A percentile compares a stretch with the other conserved stretches of the same genome.
phyloP scores from a whole-genome alignment of 345 rosid genomes.

The Cardamine occulta region DNA sequence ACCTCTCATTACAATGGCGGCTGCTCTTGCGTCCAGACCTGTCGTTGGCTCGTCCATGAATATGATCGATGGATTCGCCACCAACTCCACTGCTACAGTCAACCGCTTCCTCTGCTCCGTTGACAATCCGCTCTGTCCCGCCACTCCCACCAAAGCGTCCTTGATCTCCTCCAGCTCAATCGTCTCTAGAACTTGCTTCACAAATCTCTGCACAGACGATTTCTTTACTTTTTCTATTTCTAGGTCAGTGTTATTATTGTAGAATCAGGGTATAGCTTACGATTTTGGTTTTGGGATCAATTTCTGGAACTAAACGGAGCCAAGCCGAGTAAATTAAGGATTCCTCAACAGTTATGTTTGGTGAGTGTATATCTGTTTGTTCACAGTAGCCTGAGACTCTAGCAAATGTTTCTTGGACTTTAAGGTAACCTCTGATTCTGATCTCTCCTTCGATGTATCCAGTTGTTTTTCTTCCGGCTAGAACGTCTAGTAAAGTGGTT shows the following conservation, averaged over 20 bases:
- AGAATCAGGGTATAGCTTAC: conserved; percentile 43
- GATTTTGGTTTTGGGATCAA: conserved; percentile 56
- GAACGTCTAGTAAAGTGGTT: conserved; percentile 85
- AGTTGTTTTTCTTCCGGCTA: conserved; percentile 79
- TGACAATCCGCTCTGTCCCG: conserved; percentile 67
- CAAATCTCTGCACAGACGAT: conserved; percentile 56
- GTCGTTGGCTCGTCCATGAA: conserved; percentile 96
- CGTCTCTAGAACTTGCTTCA: conserved; percentile 70
- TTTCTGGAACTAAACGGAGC: conserved; percentile 70
- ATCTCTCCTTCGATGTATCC: conserved; percentile 79
- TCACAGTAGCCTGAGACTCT: conserved; percentile 87
- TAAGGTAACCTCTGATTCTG: conserved; percentile 65
- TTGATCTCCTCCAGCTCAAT: conserved; percentile 74
- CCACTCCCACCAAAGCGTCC: conserved; percentile 69
- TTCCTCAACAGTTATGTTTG: conserved; percentile 70
- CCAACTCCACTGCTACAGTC: conserved; percentile 81
- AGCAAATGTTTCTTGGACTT: conserved; percentile 77
- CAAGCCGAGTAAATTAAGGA: conserved; percentile 77
- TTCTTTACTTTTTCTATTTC: background rate
- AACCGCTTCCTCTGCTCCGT: conserved; percentile 82
- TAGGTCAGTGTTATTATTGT: conserved; percentile 20
- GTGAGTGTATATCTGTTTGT: conserved; percentile 83
- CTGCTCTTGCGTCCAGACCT: conserved; percentile 86
- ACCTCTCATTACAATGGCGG: conserved; percentile 84
- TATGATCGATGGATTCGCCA: conserved; percentile 78